phyloP scores from a whole-genome alignment of 2,329 filamentous ascomycete genomes.

The Sporothrix sp. region DNA sequence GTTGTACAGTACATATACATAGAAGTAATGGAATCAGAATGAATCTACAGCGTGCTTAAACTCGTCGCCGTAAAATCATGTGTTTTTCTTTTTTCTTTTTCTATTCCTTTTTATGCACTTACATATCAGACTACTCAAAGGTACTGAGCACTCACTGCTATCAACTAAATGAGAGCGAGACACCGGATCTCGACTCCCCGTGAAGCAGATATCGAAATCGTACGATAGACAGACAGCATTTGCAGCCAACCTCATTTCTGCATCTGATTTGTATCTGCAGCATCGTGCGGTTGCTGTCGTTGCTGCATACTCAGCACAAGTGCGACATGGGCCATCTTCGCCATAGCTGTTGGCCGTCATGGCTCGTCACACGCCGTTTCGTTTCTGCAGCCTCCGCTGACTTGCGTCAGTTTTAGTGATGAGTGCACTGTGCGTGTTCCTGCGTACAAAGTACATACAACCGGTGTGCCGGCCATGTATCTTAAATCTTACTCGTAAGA shows the following conservation, averaged over 20 bases:
- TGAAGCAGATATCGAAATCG: too few relatives aligned
- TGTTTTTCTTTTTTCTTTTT: too few relatives aligned
- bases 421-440: neutral
- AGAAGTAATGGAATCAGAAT: too few relatives aligned
- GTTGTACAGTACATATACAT: too few relatives aligned
- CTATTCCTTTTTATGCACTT: too few relatives aligned
- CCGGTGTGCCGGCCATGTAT: neutral
- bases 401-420: neutral
- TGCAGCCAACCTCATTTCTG: neutral
- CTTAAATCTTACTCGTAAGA: neutral
- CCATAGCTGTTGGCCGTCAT: neutral
- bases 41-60: too few relatives aligned
- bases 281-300: neutral
- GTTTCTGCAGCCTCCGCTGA: slow-evolving; percentile 1
- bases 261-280: neutral
- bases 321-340: neutral
- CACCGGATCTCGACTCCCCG: too few relatives aligned
- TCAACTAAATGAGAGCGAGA: neutral
- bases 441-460: neutral
- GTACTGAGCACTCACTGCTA: neutral
- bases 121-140: too few relatives aligned
- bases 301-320: neutral
- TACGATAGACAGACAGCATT: too few relatives aligned
- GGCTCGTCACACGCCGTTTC: neutral
- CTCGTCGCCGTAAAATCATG: too few relatives aligned